A percentile compares a stretch with the other conserved stretches of the same genome.
Evolutionary conservation across 1,284 basidiomycete species (phyloP).

Genomic region (Cutaneotrichosporon sp.): DNA sequence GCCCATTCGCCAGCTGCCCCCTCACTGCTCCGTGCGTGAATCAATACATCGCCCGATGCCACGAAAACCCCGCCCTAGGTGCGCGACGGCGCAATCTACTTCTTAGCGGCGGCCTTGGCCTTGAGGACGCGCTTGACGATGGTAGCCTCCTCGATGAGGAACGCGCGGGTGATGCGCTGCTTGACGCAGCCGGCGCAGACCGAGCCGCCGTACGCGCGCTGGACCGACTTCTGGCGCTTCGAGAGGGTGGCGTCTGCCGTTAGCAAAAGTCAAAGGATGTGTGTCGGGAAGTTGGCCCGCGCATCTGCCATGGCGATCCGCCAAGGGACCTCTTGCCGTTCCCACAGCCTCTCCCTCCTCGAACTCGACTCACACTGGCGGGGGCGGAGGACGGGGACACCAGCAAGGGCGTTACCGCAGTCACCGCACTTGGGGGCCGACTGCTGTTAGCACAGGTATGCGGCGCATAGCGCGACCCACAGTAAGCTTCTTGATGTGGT

Average conservation of each 20-base stretch:
- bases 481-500: conserved; percentile 52
- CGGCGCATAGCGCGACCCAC: conserved; percentile 26
- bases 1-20: too few relatives aligned
- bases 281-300: too few relatives aligned
- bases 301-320: too few relatives aligned
- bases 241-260: conserved; percentile 71
- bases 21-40: conserved; percentile 14
- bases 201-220: conserved; percentile 90
- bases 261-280: too few relatives aligned
- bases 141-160: conserved; percentile 99
- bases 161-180: conserved; percentile 93
- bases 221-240: conserved; percentile 91
- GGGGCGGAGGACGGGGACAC: conserved; percentile 89
- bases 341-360: not conserved
- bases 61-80: conserved; percentile 10
- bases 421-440: conserved; percentile 92
- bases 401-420: conserved; percentile 84
- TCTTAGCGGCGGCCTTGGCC: conserved; percentile 55
- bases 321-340: not conserved
- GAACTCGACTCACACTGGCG: conserved; percentile 58
- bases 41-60: conserved; percentile 27
- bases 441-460: conserved; percentile 23
- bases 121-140: conserved; percentile 99
- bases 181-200: conserved; percentile 88
- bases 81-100: conserved; percentile 32